These are phyloP conservation scores for Colletotrichum spinosum DNA, from an alignment of 2,329 filamentous ascomycete species.

Conservation along the genomic window DNA sequence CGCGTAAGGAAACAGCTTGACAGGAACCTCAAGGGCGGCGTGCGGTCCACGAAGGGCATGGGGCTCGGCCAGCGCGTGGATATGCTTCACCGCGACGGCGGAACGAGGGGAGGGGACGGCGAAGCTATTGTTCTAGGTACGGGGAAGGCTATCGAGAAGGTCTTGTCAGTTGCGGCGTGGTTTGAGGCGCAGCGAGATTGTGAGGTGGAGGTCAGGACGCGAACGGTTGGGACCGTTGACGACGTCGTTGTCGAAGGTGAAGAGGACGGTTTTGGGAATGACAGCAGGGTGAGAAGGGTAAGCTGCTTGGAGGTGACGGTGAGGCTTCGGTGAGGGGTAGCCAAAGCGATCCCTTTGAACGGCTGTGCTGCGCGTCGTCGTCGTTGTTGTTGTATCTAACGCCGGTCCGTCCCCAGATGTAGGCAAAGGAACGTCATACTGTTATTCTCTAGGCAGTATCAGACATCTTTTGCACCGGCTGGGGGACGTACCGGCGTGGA, in stretches of 20 bases:
- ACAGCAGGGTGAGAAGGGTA: conserved; percentile 59
- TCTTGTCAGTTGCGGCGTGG: conserved; percentile 71
- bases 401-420: too few relatives aligned
- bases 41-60: conserved; percentile 58
- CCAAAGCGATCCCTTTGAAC: too few relatives aligned
- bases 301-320: conserved; percentile 64
- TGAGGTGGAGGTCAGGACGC: conserved; percentile 69
- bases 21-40: conserved; percentile 58
- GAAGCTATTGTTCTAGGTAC: conserved; percentile 72
- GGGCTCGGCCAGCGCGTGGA: conserved; percentile 60
- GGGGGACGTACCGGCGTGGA: too few relatives aligned
- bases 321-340: conserved; percentile 51
- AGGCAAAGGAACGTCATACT: too few relatives aligned
- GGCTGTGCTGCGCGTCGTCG: too few relatives aligned
- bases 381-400: too few relatives aligned
- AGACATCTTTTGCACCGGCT: too few relatives aligned
- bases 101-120: conserved; percentile 44
- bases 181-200: conserved; percentile 73
- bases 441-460: too few relatives aligned
- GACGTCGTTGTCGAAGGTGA: conserved; percentile 65
- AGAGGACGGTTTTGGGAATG: conserved; percentile 47
- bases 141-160: conserved; percentile 74
- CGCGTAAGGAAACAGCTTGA: conserved; percentile 73
- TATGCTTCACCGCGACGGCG: conserved; percentile 50
- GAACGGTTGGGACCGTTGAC: conserved; percentile 74